phyloP scores from a whole-genome alignment of 768 basidiomycete species.

The Kwoniella botswanensis region DNA sequence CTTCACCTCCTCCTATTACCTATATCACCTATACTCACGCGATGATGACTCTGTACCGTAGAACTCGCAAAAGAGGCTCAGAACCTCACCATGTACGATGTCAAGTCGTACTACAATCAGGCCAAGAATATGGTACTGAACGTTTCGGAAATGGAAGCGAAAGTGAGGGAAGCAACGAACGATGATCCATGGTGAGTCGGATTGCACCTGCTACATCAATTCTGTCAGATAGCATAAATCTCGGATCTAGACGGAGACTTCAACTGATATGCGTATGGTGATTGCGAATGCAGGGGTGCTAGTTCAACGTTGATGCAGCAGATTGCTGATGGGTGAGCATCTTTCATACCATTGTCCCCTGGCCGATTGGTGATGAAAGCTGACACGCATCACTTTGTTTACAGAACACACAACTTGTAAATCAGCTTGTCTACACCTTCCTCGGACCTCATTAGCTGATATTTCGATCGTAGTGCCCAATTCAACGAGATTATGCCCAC shows the following conservation, averaged over 20 bases:
- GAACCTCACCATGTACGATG: slow-evolving; percentile 85
- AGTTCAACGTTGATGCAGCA: slow-evolving; percentile 98
- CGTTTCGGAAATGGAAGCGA: slow-evolving; percentile 94
- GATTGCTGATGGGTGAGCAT: slow-evolving; percentile 86
- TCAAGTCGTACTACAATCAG: slow-evolving; percentile 95
- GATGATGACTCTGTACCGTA: slow-evolving; percentile 14
- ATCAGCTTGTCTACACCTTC: slow-evolving; percentile 42
- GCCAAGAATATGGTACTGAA: slow-evolving; percentile 97
- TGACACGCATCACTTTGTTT: not conserved
- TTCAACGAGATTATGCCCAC: slow-evolving; percentile 99
- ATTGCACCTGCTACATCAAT: not conserved
- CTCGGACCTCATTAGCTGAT: not conserved
- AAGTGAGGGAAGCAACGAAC: slow-evolving; percentile 94
- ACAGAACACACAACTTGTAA: slow-evolving; percentile 97
- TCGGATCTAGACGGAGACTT: too few relatives aligned
- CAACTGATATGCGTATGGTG: too few relatives aligned
- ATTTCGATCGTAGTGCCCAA: slow-evolving; percentile 69
- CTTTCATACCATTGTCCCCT: too few relatives aligned
- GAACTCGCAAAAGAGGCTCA: slow-evolving; percentile 73
- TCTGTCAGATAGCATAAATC: not conserved
- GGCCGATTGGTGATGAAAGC: too few relatives aligned
- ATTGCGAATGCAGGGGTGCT: slow-evolving; percentile 73
- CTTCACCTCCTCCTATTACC: not conserved
- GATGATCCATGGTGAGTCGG: slow-evolving; percentile 88
- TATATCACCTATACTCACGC: too few relatives aligned